Base-by-base conservation (phyloP, 2,329 filamentous ascomycete genomes). In the Neospermospora avenae region DNA sequence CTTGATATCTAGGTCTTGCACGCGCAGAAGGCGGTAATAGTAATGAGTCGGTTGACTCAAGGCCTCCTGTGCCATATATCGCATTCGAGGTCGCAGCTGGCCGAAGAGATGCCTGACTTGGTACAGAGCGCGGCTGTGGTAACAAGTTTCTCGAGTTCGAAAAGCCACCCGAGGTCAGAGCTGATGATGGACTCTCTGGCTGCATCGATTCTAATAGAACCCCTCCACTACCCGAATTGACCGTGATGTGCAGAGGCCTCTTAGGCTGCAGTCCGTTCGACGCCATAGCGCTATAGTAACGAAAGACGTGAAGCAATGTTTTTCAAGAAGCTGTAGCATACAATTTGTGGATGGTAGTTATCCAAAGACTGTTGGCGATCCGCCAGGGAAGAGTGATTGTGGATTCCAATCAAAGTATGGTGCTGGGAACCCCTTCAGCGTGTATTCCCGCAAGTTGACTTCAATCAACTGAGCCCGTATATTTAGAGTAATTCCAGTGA, bases 171-270 rank as follows among this genome's bases (percentile, higher is more conserved):
- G 69, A 64, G 8, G 57, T 63, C 28, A 56, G 60, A 52, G 67
- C 62, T 11, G 57, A 57, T 64, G 49, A 74, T 67, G 69, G 64
- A 75, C 73, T 60, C 72, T 74, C 63, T 78, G 75, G 34, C 80
- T 59, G 63, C 56, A 69, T 65, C 45, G 51, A 60, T 3, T 63
- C 66, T 13, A 70, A 18, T 41, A 70, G 74, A 68, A 87, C 79
- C 65, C 82, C 78, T 65, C 77, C 79, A 52, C 68, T 68, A 48
- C 81, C 84, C 25, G 84, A 86, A 69, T 88, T 87, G 64, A 88
- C 78, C 59, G 84, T 83, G 61, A 88, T 83, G 65, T 87, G 85
- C 65, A 84, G 84, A 63, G 80, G 76, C 44, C 66, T 65, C 48
- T 54, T 56, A 22, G 67, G 64, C 56, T 45, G 44, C 41, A 56